These are phyloP conservation scores for Linnemannia exigua DNA, from an alignment of 192 early-diverging fungal genomes.

Conservation along the genomic window DNA sequence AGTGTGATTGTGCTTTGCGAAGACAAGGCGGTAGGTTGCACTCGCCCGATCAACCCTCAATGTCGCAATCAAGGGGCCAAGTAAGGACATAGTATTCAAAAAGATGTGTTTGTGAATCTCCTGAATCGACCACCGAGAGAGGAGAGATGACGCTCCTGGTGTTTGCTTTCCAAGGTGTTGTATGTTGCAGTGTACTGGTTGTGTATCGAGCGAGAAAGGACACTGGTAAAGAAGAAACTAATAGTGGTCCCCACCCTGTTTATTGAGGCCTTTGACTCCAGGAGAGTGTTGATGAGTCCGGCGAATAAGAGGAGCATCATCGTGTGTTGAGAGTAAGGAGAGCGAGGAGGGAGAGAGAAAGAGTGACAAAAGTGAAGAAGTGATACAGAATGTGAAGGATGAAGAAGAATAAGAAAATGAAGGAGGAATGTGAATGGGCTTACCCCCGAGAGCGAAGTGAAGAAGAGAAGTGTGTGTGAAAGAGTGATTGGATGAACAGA, in stretches of 20 bases:
- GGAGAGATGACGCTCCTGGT: not conserved
- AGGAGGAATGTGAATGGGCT: not conserved
- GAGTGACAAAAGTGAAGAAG: not conserved
- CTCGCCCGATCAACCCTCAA: not conserved
- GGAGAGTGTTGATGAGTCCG: not conserved
- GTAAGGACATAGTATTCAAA: not conserved
- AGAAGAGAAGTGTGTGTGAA: constrained; percentile 5
- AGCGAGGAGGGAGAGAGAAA: not conserved
- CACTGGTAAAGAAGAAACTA: not conserved
- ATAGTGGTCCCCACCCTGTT: constrained; percentile 4
- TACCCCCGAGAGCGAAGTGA: constrained; percentile 14
- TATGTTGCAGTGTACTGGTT: not conserved
- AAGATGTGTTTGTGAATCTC: not conserved
- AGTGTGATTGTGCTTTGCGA: not conserved
- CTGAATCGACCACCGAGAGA: not conserved
- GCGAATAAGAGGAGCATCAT: not conserved
- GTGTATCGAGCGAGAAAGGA: not conserved
- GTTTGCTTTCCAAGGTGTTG: not conserved
- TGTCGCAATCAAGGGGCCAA: constrained; percentile 1
- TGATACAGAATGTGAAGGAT: not conserved
- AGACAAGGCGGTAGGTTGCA: not conserved
- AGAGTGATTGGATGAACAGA: not conserved
- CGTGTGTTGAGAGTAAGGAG: not conserved
- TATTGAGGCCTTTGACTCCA: not conserved
- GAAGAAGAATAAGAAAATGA: too few species aligned